Conservation (phyloP, 2,329 filamentous ascomycete genomes). For the Nigrospora sphaerica region DNA sequence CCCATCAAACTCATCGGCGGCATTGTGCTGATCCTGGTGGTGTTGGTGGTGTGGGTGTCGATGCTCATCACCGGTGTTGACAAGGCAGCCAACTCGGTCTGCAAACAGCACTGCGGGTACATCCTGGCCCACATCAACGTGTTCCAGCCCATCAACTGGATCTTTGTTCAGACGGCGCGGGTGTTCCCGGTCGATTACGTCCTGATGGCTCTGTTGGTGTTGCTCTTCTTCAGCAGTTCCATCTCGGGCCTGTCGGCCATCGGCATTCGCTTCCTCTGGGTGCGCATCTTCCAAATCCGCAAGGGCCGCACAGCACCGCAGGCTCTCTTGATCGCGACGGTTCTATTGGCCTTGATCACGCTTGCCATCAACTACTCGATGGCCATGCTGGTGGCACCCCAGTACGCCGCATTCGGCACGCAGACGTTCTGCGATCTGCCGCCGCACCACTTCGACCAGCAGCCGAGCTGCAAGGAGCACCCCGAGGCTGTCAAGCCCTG, state of each 20-base stretch:
- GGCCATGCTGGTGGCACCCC: conserved; percentile 88
- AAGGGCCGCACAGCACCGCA: conserved; percentile 86
- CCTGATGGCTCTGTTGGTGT: conserved; percentile 74
- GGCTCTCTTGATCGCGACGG: conserved; percentile 82
- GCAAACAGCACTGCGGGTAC: conserved; percentile 86
- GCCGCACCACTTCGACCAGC: conserved; percentile 51
- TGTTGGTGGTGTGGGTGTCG: conserved; percentile 74
- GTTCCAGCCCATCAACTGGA: conserved; percentile 91
- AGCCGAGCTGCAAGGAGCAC: conserved; percentile 69
- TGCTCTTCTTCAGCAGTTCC: conserved; percentile 84
- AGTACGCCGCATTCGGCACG: conserved; percentile 89
- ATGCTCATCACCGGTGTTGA: conserved; percentile 96
- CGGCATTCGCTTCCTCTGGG: conserved; percentile 94
- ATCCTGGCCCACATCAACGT: conserved; percentile 81
- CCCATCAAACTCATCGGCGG: conserved; percentile 86
- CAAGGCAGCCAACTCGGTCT: conserved; percentile 92
- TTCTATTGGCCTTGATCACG: conserved; percentile 82
- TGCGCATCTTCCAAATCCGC: conserved; percentile 85
- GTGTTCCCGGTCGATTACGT: conserved; percentile 90
- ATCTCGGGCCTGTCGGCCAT: conserved; percentile 79
- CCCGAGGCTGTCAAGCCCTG: conserved; percentile 71
- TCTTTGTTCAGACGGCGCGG: conserved; percentile 72
- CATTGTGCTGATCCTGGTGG: conserved; percentile 65
- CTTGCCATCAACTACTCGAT: conserved; percentile 90
- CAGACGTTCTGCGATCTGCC: conserved; percentile 86